A percentile compares a stretch with the other conserved stretches of the same genome.
These are phyloP conservation scores for Sarocladium strictum DNA, from an alignment of 2,329 filamentous ascomycete species.

Conservation along the genomic window DNA sequence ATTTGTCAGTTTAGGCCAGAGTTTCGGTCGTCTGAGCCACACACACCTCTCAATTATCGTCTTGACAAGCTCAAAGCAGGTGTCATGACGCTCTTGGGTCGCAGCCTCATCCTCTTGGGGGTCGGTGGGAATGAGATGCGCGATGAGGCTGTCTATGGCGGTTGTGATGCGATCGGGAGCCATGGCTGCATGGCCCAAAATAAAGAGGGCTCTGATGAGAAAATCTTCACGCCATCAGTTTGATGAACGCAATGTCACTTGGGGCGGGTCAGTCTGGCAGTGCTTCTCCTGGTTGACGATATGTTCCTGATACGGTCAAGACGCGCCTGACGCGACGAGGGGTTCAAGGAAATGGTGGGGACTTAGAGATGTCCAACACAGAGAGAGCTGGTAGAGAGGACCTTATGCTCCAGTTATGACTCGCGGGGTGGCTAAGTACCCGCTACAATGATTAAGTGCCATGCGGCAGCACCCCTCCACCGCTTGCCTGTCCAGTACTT, in stretches of 20 bases:
- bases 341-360: slow-evolving; percentile 2
- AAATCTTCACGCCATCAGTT: not conserved
- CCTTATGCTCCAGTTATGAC: not conserved
- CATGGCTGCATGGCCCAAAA: slow-evolving; percentile 34
- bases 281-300: no score
- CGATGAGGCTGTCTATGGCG: slow-evolving; percentile 73
- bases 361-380: no score
- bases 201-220: not conserved
- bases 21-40: not conserved
- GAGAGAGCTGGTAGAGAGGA: slow-evolving; percentile 1
- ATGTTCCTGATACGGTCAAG: slow-evolving; percentile 2
- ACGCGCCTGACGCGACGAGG: slow-evolving; percentile 13
- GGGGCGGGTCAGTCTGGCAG: no score
- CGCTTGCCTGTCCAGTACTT: no score
- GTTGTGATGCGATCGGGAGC: slow-evolving; percentile 65
- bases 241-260: no score
- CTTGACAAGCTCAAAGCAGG: slow-evolving; percentile 47
- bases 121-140: slow-evolving; percentile 63
- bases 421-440: no score
- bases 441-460: no score
- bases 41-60: slow-evolving; percentile 44
- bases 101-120: slow-evolving; percentile 61
- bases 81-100: slow-evolving; percentile 63
- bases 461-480: no score
- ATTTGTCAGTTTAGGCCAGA: slow-evolving; percentile 9